Evolutionary conservation across 2,329 filamentous ascomycete species (phyloP).

Genomic region (Fulvia fulva): DNA sequence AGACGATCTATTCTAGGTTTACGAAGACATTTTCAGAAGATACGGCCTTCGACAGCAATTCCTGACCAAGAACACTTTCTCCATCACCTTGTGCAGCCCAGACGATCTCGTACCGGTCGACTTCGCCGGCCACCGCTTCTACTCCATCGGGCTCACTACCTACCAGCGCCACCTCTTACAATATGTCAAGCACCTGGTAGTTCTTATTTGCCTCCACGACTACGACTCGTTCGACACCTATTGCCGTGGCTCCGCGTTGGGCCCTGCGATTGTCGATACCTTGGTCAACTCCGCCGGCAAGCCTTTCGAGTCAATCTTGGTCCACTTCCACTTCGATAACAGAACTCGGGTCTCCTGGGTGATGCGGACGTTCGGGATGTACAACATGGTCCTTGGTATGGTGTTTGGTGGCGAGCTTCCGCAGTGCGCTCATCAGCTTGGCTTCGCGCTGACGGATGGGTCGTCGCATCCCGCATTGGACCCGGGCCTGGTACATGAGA

Average conservation of each 20-base stretch:
- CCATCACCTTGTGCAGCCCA: not conserved
- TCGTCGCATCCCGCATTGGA: not conserved
- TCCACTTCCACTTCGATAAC: not conserved
- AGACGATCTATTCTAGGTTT: not conserved
- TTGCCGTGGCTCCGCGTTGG: not conserved
- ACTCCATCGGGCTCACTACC: not conserved
- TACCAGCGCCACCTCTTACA: not conserved
- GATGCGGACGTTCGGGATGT: not conserved
- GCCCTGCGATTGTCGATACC: not conserved
- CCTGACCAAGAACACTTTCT: not conserved
- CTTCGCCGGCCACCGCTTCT: not conserved
- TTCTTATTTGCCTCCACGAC: not conserved
- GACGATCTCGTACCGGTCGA: not conserved
- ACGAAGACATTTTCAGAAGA: no score
- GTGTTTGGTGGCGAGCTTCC: not conserved
- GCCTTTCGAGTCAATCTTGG: not conserved
- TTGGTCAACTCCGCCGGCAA: not conserved
- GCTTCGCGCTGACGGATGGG: not conserved
- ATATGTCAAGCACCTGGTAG: not conserved
- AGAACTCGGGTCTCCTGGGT: constrained; percentile 41
- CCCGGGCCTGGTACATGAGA: not conserved
- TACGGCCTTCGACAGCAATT: no score
- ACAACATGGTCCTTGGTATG: not conserved
- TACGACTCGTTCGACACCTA: not conserved
- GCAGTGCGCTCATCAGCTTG: not conserved